Evolutionary conservation across 73 alveolate genomes (phyloP), one percentile per base, ranked within the genome.

Genomic region (Urostyla sp.): DNA sequence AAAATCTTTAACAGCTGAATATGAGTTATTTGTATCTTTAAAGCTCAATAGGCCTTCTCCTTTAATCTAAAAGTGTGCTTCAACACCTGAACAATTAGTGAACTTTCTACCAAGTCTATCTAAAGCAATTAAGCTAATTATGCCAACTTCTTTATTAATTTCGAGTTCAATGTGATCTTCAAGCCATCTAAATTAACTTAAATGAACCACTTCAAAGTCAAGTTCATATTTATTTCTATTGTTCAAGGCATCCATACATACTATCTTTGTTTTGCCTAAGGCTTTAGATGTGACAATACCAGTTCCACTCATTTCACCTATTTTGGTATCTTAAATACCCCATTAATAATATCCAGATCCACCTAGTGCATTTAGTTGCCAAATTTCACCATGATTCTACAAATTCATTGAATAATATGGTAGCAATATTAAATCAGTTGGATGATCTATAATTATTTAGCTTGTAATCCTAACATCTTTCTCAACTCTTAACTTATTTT

Each of bases 311-410:
- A 56, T 84, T 18, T 60, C 7, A 23, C 82, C 91, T 1, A 85
- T 79, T 36, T 67, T 30, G 15, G 72, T 52, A 40, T 86, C 88
- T 1, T 18, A 13, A 4, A 76, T 44, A 11, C 56, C 55, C 93
- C 93, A 90, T 21, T 35, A 21, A 69, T 84, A 90, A 28, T 44
- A 40, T 0, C 89, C 90, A 8, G 94, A 52, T 6, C 96, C 96
- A 18, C 96, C 96, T 34, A 10, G 36, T 3, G 83, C 91, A 52
- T 36, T 75, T 16, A 90, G 61, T 48, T 69, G 76, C 87, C 91
- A 82, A 0, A 84, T 44, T 55, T 74, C 76, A 18, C 80, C 77
- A 50, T 15, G 89, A n/a, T 55, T 35, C 66, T 40, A 82, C 76
- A 31, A 36, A 27, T 15, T 10, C 80, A 87, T 23, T 87, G 45